Evolutionary conservation across 805 yeast species (phyloP).

Genomic region (Groenewaldozyma tartarivorans): DNA sequence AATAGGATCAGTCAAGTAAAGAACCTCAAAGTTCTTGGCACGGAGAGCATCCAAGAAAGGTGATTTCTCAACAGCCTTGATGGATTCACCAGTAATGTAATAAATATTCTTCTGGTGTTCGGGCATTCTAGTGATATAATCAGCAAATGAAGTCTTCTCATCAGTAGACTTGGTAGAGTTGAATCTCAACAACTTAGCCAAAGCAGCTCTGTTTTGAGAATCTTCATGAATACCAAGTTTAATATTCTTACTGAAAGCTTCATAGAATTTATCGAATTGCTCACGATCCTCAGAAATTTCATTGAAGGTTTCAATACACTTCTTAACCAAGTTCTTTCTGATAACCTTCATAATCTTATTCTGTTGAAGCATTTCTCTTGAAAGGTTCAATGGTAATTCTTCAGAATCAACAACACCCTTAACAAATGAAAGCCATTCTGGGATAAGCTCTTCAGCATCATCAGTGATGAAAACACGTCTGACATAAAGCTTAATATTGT

Average conservation of each 20-base stretch:
- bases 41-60: constrained; percentile 98
- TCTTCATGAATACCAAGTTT: constrained; percentile 99
- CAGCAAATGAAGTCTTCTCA: constrained; percentile 89
- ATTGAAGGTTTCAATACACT: constrained; percentile 95
- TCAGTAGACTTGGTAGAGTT: constrained; percentile 93
- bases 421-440: constrained; percentile 96
- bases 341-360: constrained; percentile 99
- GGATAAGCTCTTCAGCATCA: constrained; percentile 98
- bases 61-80: constrained; percentile 96
- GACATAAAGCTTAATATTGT: constrained; percentile 95
- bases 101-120: constrained; percentile 99
- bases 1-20: constrained; percentile 97
- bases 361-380: constrained; percentile 99
- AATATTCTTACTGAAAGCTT: constrained; percentile 95
- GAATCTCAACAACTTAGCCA: constrained; percentile 94
- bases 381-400: constrained; percentile 98
- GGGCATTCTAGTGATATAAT: constrained; percentile 98
- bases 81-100: constrained; percentile 97
- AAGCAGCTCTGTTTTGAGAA: constrained; percentile 90
- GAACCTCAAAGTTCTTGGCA: constrained; percentile 97
- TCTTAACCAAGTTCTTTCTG: constrained; percentile 98
- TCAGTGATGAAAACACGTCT: constrained; percentile 99
- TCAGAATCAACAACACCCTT: constrained; percentile 99
- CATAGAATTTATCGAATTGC: constrained; percentile 97
- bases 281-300: constrained; percentile 99